A percentile compares a stretch with the other conserved stretches of the same genome.
phyloP scores from a whole-genome alignment of 352 stramenopile genomes.

The Phytophthora europaea region DNA sequence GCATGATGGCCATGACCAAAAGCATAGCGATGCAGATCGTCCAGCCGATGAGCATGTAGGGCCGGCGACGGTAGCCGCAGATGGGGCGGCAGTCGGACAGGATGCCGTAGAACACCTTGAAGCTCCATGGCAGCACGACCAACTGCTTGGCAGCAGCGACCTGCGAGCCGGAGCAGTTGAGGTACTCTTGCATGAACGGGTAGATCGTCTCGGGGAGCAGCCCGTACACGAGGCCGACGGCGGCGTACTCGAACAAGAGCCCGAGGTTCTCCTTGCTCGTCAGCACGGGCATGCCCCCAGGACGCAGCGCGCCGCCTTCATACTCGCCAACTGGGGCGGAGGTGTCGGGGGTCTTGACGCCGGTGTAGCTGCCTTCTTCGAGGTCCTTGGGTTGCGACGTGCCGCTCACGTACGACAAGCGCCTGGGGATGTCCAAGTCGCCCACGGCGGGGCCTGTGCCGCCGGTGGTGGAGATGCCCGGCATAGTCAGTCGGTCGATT shows the following conservation, averaged over 20 bases:
- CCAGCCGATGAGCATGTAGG: conserved; percentile 56
- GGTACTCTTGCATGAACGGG: conserved; percentile 57
- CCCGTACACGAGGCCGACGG: conserved; percentile 47
- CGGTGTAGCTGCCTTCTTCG: conserved; percentile 38
- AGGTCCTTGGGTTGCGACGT: conserved; percentile 24
- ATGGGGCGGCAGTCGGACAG: conserved; percentile 77
- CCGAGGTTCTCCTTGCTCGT: conserved; percentile 46
- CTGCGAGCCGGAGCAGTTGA: conserved; percentile 41
- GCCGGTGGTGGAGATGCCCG: conserved; percentile 25
- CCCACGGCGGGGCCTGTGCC: conserved; percentile 23
- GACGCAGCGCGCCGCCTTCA: conserved; percentile 43
- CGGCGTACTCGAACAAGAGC: conserved; percentile 51
- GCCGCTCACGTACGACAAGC: conserved; percentile 49
- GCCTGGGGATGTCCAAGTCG: conserved; percentile 43
- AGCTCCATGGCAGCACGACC: conserved; percentile 70
- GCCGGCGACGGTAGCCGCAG: conserved; percentile 34
- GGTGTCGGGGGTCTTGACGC: conserved; percentile 37
- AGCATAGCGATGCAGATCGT: conserved; percentile 31
- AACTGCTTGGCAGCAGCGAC: conserved; percentile 40
- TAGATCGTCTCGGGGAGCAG: conserved; percentile 48
- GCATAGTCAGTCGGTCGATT: conserved; percentile 12
- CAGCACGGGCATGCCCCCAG: conserved; percentile 33
- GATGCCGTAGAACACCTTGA: conserved; percentile 61
- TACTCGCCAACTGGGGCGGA: too few relatives aligned
- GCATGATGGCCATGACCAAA: conserved; percentile 39